phyloP scores from a whole-genome alignment of 108 stramenopile genomes.

The Skeletonema marinoi region DNA sequence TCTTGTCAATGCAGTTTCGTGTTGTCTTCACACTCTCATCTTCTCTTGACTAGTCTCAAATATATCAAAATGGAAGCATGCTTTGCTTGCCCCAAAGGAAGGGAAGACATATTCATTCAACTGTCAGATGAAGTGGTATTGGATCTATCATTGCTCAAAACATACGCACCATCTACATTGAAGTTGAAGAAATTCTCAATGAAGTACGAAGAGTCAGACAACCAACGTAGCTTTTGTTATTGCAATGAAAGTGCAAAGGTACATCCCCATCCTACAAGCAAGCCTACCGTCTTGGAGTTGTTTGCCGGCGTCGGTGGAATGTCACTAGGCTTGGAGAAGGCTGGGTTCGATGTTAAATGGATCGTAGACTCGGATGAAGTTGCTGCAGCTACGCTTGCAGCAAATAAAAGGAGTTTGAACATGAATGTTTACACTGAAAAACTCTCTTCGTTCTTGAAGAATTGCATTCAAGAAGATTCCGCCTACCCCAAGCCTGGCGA shows the following conservation, averaged over 20 bases:
- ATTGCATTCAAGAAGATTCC: conserved; percentile 16
- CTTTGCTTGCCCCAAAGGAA: conserved; percentile 34
- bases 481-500: conserved; percentile 24
- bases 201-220: conserved; percentile 30
- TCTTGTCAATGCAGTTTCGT: not conserved
- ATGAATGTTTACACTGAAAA: conserved; percentile 39
- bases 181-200: conserved; percentile 13
- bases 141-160: conserved; percentile 23
- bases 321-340: conserved; percentile 40
- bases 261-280: conserved; percentile 19
- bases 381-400: conserved; percentile 28
- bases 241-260: conserved; percentile 28
- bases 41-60: not conserved
- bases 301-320: conserved; percentile 56
- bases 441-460: conserved; percentile 30
- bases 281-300: conserved; percentile 39
- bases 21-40: not conserved
- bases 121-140: conserved; percentile 13
- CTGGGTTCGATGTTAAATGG: conserved; percentile 49
- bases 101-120: conserved; percentile 22
- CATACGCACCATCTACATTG: not conserved
- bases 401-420: conserved; percentile 20
- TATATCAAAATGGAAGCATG: conserved; percentile 25
- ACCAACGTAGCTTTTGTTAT: conserved; percentile 20
- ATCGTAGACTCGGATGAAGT: conserved; percentile 40